phyloP scores from a whole-genome alignment of 805 yeast species.

The Kluyveromyces aestuarii region DNA sequence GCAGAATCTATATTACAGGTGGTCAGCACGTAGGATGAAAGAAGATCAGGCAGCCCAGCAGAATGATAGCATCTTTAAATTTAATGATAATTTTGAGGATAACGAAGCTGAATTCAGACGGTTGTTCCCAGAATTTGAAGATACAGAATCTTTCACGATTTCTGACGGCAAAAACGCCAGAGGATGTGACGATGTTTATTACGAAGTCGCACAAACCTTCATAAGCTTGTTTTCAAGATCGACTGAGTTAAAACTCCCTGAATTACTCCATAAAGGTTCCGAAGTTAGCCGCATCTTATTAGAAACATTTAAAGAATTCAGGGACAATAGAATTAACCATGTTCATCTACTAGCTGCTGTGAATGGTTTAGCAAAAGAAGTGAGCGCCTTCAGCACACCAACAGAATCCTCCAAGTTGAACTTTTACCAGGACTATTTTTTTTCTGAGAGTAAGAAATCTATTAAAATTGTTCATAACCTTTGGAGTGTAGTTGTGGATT shows the following conservation, averaged over 20 bases:
- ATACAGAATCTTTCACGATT: slow-evolving; percentile 25
- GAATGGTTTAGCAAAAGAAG: slow-evolving; percentile 26
- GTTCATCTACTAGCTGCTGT: slow-evolving; percentile 31
- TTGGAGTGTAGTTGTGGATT: slow-evolving; percentile 34
- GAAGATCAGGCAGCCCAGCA: slow-evolving; percentile 54
- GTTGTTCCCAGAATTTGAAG: slow-evolving; percentile 87
- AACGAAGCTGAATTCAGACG: slow-evolving; percentile 69
- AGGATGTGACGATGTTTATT: slow-evolving; percentile 31
- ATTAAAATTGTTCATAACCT: slow-evolving; percentile 38
- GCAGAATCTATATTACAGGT: slow-evolving; percentile 61
- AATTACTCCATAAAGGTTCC: slow-evolving; percentile 36
- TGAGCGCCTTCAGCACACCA: slow-evolving; percentile 21
- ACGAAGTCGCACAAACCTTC: slow-evolving; percentile 41
- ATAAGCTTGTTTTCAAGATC: slow-evolving; percentile 32
- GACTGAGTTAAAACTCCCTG: slow-evolving; percentile 10
- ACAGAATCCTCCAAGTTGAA: slow-evolving; percentile 27
- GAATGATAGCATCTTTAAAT: slow-evolving; percentile 57
- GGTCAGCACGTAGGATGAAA: slow-evolving; percentile 68
- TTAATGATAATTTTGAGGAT: slow-evolving; percentile 52
- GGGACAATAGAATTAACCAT: slow-evolving; percentile 16
- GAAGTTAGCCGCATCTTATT: slow-evolving; percentile 23
- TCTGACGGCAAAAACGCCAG: slow-evolving; percentile 12
- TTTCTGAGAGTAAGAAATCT: slow-evolving; percentile 54
- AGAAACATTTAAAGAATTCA: slow-evolving; percentile 16
- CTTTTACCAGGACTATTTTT: slow-evolving; percentile 58